Evolutionary conservation across 1,284 basidiomycete genomes (phyloP).

Genomic region (Pascua sp.): DNA sequence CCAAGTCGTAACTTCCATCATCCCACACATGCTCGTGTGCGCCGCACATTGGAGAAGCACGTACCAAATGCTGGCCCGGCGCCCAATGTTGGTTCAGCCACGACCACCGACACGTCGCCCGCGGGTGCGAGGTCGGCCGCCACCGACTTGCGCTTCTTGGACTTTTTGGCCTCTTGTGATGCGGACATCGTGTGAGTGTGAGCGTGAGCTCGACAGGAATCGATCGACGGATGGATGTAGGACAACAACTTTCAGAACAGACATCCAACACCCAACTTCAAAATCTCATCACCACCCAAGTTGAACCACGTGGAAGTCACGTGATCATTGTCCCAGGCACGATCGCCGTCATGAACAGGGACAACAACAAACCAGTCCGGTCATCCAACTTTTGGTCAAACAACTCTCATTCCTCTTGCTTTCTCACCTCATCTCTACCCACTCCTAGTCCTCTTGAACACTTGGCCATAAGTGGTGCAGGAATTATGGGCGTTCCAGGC

Average conservation of each 20-base stretch:
- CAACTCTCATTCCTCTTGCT: background rate
- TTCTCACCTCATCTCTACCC: background rate
- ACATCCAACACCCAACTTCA: no score
- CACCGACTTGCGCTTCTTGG: constrained; percentile 38
- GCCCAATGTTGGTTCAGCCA: constrained; percentile 26
- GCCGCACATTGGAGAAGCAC: constrained; percentile 29
- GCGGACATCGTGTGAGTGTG: background rate
- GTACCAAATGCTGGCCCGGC: constrained; percentile 70
- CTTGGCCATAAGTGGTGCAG: no score
- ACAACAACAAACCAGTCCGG: constrained; percentile 1
- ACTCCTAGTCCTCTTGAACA: no score
- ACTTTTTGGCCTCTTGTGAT: constrained; percentile 20
- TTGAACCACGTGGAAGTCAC: background rate
- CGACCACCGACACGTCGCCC: background rate
- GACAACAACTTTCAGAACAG: no score
- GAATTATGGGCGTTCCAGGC: constrained; percentile 48
- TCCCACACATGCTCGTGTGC: background rate
- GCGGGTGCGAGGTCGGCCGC: constrained; percentile 18
- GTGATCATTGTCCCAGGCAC: background rate
- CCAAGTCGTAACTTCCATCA: background rate
- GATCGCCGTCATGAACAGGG: background rate
- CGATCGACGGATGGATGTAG: background rate
- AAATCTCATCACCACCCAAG: background rate
- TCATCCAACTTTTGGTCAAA: background rate
- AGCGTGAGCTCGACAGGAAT: background rate